Evolutionary conservation across 2,329 filamentous ascomycete genomes (phyloP).

Genomic region (Aspergillus sp.): DNA sequence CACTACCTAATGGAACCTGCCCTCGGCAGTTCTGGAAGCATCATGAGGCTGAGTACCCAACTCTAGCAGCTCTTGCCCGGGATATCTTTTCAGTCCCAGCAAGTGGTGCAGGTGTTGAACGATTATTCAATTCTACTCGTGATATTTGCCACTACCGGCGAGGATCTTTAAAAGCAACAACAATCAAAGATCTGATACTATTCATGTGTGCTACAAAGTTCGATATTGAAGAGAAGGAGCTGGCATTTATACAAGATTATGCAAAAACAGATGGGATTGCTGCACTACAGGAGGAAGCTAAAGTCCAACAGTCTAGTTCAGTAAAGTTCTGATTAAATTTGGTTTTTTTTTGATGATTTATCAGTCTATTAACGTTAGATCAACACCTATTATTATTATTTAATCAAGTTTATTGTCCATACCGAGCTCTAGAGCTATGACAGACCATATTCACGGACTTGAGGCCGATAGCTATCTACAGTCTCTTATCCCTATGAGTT

Average conservation of each 20-base stretch:
- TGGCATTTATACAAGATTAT: constrained; percentile 1
- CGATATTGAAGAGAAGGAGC: constrained; percentile 2
- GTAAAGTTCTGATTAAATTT: too few relatives aligned
- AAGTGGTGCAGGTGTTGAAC: constrained; percentile 2
- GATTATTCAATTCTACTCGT: constrained; percentile 1
- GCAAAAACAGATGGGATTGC: neutral
- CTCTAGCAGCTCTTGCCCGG: neutral
- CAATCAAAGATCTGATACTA: neutral
- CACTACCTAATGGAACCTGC: too few relatives aligned
- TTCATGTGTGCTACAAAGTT: constrained; percentile 2
- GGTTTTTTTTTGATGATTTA: too few relatives aligned
- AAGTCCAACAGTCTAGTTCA: too few relatives aligned
- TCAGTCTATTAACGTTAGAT: too few relatives aligned
- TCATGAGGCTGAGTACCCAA: neutral
- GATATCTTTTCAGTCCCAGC: neutral
- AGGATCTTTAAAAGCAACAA: neutral
- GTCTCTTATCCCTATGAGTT: too few relatives aligned
- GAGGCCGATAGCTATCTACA: too few relatives aligned
- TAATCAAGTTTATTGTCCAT: too few relatives aligned
- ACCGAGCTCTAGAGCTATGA: too few relatives aligned
- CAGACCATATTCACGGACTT: too few relatives aligned
- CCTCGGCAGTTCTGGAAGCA: neutral
- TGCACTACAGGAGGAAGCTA: too few relatives aligned
- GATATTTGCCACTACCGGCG: neutral
- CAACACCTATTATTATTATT: too few relatives aligned